Evolutionary conservation across 345 rosid species (phyloP), one percentile per base, ranked within the genome.

Genomic region (Clausena lansium): DNA sequence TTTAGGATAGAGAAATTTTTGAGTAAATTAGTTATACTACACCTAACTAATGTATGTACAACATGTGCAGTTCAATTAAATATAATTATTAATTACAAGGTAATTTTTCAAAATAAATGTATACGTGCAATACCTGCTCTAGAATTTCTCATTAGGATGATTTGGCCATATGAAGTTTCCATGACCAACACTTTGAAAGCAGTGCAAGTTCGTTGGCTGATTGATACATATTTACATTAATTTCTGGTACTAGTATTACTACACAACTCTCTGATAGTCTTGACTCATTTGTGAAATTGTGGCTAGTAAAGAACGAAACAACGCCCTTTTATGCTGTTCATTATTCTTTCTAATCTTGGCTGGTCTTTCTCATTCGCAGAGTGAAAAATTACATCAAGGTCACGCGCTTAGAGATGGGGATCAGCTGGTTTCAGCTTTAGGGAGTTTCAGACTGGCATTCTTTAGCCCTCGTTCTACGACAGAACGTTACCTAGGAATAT

Each of bases 361-460:
- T 2, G 28, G 60, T 11, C n/a, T 0, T 20, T 65, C 72, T 25
- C n/a, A 36, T 28, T 65, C 77, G 6, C 22, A 4, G 59, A 52
- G 71, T 33, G 68, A 76, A 1, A 71, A 35, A 27, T 45, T 81
- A 67, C 0, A 9, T 0, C 55, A 39, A 35, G 36, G 68, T 2
- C 83, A 65, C 14, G 62, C 65, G 47, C 80, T 67, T 11, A 6
- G 1, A 67, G 71, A 67, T 39, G 55, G 55, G 10, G 58, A 50
- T 2, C 61, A 66, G 20, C 78, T 76, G 57, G 67, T 63, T 52
- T 80, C 73, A 54, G 68, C 68, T 70, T 28, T 2, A 2, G 80
- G 83, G 41, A 32, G 7, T 4, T 80, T 76, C 69, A 62, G 11
- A 63, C 57, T 80, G 4, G 77, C 77, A 15, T 76, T 76, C 73